These are phyloP conservation scores for Tylopilus sp. DNA, from an alignment of 768 basidiomycete genomes.

Conservation along the genomic window DNA sequence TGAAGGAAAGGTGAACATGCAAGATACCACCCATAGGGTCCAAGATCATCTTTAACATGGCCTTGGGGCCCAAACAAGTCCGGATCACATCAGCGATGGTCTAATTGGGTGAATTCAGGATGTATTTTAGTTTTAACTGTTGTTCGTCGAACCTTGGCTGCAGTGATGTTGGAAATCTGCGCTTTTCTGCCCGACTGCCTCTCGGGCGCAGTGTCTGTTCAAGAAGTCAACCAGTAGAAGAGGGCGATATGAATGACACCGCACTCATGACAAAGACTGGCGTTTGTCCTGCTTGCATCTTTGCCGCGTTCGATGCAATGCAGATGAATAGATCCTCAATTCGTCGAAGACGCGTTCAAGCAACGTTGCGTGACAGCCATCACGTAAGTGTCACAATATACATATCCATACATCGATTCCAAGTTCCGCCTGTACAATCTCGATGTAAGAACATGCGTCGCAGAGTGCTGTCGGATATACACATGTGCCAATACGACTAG, in stretches of 20 bases:
- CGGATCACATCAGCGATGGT: constrained; percentile 97
- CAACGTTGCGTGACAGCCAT: background rate
- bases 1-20: constrained; percentile 42
- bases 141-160: constrained; percentile 71
- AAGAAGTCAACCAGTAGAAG: background rate
- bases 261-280: constrained; percentile 84
- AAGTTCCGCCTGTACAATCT: too few species aligned
- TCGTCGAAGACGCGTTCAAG: background rate
- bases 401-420: background rate
- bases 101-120: constrained; percentile 35
- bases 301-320: background rate
- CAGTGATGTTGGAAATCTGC: constrained; percentile 94
- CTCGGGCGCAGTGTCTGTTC: constrained; percentile 86
- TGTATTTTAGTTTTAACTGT: fast-evolving
- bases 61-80: constrained; percentile 95
- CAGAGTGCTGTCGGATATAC: too few species aligned
- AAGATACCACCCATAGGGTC: constrained; percentile 99
- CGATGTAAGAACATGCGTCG: too few species aligned
- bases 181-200: constrained; percentile 93
- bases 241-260: constrained; percentile 14
- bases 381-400: background rate
- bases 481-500: background rate
- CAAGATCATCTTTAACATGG: constrained; percentile 99
- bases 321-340: background rate
- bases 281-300: constrained; percentile 49